Conservation (phyloP, 768 basidiomycete species). For the Hericium alpestre region DNA sequence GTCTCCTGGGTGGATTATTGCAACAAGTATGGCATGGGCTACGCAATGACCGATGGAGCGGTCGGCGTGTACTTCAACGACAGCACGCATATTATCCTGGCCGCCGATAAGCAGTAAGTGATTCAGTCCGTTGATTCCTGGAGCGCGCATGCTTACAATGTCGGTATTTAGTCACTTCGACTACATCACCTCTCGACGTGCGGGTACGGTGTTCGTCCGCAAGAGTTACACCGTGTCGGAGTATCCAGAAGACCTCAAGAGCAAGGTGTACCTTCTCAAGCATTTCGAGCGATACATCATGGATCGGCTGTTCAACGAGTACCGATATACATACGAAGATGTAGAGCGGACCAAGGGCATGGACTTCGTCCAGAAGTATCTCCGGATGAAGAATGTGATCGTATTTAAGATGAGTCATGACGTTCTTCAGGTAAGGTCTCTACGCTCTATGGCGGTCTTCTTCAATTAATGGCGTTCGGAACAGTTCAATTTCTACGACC, state of each 20-base stretch:
- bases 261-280: slow-evolving; percentile 84
- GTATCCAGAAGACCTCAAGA: slow-evolving; percentile 77
- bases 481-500: slow-evolving; percentile 98
- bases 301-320: slow-evolving; percentile 77
- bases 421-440: slow-evolving; percentile 67
- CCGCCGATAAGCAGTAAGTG: slow-evolving; percentile 78
- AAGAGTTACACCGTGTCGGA: slow-evolving; percentile 59
- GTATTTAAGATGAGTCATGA: slow-evolving; percentile 95
- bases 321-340: slow-evolving; percentile 75
- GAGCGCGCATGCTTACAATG: neutral
- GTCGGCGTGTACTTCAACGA: slow-evolving; percentile 97
- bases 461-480: neutral
- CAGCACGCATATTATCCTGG: slow-evolving; percentile 74
- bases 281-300: slow-evolving; percentile 95
- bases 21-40: slow-evolving; percentile 99
- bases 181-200: slow-evolving; percentile 62
- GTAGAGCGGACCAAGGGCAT: slow-evolving; percentile 61
- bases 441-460: neutral
- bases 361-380: slow-evolving; percentile 92
- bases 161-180: slow-evolving; percentile 64
- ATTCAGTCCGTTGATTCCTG: neutral
- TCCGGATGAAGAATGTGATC: slow-evolving; percentile 94
- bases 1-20: slow-evolving; percentile 99
- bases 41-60: slow-evolving; percentile 89
- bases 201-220: slow-evolving; percentile 58